A percentile compares a stretch with the other conserved stretches of the same genome.
Conservation (phyloP, 2,329 filamentous ascomycete genomes). For the Aspergillus amoenus region DNA sequence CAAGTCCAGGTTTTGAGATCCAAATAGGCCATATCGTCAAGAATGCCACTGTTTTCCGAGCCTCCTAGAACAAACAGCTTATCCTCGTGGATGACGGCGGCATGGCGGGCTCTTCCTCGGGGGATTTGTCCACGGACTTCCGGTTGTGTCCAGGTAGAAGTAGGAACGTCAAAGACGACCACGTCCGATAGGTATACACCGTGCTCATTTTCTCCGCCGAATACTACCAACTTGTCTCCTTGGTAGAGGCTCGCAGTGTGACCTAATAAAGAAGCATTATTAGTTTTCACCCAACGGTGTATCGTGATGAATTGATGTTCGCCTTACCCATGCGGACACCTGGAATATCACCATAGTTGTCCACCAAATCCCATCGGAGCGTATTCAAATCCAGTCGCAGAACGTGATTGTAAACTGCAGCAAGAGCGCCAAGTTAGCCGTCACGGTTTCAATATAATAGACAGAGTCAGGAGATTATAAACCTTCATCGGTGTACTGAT, state of each 20-base stretch:
- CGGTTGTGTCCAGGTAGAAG: slow-evolving; percentile 92
- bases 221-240: slow-evolving; percentile 92
- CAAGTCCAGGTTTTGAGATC: slow-evolving; percentile 97
- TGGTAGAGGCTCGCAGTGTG: slow-evolving; percentile 94
- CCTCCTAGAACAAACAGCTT: slow-evolving; percentile 95
- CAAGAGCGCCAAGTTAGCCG: slow-evolving; percentile 1
- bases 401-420: slow-evolving; percentile 88
- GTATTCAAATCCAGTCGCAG: slow-evolving; percentile 81
- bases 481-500: slow-evolving; percentile 96
- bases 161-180: slow-evolving; percentile 92
- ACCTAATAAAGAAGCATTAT: slow-evolving; percentile 50
- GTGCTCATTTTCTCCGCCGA: slow-evolving; percentile 97
- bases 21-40: slow-evolving; percentile 95
- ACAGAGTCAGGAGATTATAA: slow-evolving; percentile 7
- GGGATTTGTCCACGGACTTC: slow-evolving; percentile 81
- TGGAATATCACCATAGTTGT: slow-evolving; percentile 98
- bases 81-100: slow-evolving; percentile 91
- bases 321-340: slow-evolving; percentile 88
- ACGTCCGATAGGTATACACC: slow-evolving; percentile 92
- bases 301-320: not conserved
- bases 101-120: slow-evolving; percentile 87
- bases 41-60: slow-evolving; percentile 84
- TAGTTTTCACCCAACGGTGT: not conserved
- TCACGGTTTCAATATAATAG: not conserved
- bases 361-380: slow-evolving; percentile 91